Evolutionary conservation across 352 stramenopile genomes (phyloP), one percentile per base, ranked within the genome.

Genomic region (Phytopythium helicoides): DNA sequence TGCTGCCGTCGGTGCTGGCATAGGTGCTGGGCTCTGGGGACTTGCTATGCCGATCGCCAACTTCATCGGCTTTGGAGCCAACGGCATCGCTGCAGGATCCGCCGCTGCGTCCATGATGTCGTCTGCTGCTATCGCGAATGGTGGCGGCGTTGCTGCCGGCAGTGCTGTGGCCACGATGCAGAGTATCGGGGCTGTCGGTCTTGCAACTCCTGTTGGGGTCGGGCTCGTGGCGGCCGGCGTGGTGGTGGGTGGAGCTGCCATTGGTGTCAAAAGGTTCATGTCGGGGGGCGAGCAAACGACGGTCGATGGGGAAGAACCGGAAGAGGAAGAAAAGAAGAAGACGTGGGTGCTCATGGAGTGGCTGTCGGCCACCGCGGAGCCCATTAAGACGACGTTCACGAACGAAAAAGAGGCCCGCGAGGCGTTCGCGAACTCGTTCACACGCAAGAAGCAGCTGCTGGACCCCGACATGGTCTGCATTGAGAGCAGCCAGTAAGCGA

Each of bases 161-260:
- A 67, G 68, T 47, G 52, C 52, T 10, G 66, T 74, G 2, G 64
- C 71, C 1, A 57, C 58, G 19, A 36, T 79, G 54, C 68, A 81
- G 33, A 74, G 61, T 23, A 63, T 79, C 19, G 68, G 71, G 12
- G 68, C 62, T 0, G 66, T 60, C 15, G 71, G 71, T 9, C 55
- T 81, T 18, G 53, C 47, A 2, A 55, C 50, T 3, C 47, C 54
- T 3, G 33, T 67, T 1, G 59, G 37, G 23, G 21, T 63, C 3
- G 59, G 54, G 1, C 19, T 62, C 0, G 59, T 56, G 11, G 59
- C n/a, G 23, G 42, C 7, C 1, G 58, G 51, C 6, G 36, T 34
- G 23, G 22, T 59, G 6, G 25, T 47, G 14, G 41, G 4, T 10
- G 52, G 25, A 55, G 52, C 40, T 9, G 37, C 33, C 34, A 9